Evolutionary conservation across 306 rosid species (phyloP).

Genomic region (Malus asiatica): DNA sequence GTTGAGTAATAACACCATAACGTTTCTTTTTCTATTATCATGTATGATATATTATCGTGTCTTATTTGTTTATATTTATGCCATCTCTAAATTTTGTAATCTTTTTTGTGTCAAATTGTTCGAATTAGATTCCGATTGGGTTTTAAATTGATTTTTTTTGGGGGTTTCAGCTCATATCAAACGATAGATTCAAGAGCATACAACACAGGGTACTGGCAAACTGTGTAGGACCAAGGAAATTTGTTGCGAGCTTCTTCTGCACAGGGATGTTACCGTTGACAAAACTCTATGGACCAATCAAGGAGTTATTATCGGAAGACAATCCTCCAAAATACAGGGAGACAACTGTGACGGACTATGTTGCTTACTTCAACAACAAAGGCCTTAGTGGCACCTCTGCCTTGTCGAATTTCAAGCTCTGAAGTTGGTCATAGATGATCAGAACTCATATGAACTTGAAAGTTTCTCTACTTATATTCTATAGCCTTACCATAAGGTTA

Average conservation of each 20-base stretch:
- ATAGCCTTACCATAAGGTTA: too few relatives aligned
- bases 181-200: constrained; percentile 40
- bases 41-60: too few relatives aligned
- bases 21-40: too few relatives aligned
- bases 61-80: too few relatives aligned
- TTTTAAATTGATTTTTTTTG: neutral
- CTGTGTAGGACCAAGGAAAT: constrained; percentile 5
- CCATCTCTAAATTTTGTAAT: too few relatives aligned
- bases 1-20: too few relatives aligned
- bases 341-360: neutral
- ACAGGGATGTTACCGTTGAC: neutral
- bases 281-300: neutral
- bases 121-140: too few relatives aligned
- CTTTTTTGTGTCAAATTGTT: too few relatives aligned
- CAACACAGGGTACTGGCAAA: constrained; percentile 5
- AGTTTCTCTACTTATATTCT: too few relatives aligned
- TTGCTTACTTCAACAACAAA: neutral
- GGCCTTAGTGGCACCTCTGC: constrained; percentile 1
- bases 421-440: neutral
- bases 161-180: constrained; percentile 15
- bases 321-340: constrained; percentile 6
- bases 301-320: constrained; percentile 1
- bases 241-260: neutral
- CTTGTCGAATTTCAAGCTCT: neutral
- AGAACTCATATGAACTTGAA: too few relatives aligned